Evolutionary conservation across 2,329 filamentous ascomycete species (phyloP).

Genomic region (Colletotrichum caudatum): DNA sequence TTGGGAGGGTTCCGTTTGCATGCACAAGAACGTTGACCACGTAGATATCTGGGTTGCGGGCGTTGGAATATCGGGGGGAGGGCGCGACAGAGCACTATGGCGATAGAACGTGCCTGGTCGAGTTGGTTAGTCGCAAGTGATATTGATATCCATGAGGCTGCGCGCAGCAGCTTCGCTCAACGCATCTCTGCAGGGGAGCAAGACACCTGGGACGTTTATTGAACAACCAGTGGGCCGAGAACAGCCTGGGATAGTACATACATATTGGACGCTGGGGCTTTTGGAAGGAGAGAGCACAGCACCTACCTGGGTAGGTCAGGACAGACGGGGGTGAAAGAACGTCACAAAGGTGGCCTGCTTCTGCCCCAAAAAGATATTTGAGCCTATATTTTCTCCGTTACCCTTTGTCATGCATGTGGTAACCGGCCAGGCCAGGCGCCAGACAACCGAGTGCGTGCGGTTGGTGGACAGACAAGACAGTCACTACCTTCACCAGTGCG

Average conservation of each 20-base stretch:
- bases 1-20: constrained; percentile 3
- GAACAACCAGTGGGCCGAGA: background rate
- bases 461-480: background rate
- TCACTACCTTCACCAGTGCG: background rate
- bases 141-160: background rate
- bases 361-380: background rate
- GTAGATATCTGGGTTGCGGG: constrained; percentile 15
- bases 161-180: background rate
- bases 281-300: background rate
- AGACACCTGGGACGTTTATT: background rate
- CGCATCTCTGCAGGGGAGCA: background rate
- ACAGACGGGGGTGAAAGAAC: background rate
- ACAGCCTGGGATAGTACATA: background rate
- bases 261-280: background rate
- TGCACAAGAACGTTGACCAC: background rate
- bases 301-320: background rate
- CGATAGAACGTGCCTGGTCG: background rate
- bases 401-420: background rate
- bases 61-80: constrained; percentile 2
- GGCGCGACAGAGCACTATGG: background rate
- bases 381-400: background rate
- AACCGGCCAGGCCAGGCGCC: constrained; percentile 9
- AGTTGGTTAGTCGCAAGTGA: background rate
- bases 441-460: background rate
- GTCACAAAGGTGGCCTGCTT: background rate